phyloP scores from a whole-genome alignment of 73 alveolate genomes.

The Uronychia setigera region DNA sequence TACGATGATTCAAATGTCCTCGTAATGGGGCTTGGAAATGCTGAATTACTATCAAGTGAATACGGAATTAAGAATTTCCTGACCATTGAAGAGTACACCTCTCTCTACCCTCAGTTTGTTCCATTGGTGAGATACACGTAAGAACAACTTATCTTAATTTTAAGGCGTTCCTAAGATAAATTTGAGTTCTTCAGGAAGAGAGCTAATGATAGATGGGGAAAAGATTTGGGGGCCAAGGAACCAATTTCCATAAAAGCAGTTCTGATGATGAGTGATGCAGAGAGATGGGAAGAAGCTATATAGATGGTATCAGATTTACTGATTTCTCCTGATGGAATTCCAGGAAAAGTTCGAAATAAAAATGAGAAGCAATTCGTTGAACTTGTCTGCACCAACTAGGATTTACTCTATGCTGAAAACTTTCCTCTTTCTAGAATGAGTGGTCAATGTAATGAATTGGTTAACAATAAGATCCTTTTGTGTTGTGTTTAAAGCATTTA shows the following conservation, averaged over 20 bases:
- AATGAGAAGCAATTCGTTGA: slow-evolving; percentile 42
- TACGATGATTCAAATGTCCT: slow-evolving; percentile 57
- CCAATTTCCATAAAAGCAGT: neutral
- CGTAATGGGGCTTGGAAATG: slow-evolving; percentile 68
- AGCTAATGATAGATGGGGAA: no score
- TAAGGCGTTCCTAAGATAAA: no score
- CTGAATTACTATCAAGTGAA: no score
- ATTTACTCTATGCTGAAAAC: slow-evolving; percentile 44
- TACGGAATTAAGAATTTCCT: slow-evolving; percentile 68
- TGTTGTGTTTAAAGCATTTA: slow-evolving; percentile 30
- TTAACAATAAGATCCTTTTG: slow-evolving; percentile 69
- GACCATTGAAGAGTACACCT: slow-evolving; percentile 61
- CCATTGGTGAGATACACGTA: no score
- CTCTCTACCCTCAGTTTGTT: slow-evolving; percentile 56
- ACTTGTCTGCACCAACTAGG: slow-evolving; percentile 35
- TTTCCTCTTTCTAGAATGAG: slow-evolving; percentile 35
- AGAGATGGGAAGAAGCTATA: slow-evolving; percentile 11
- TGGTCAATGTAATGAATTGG: no score
- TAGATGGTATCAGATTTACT: slow-evolving; percentile 38
- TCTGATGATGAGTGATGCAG: neutral
- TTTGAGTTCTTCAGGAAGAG: no score
- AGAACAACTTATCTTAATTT: slow-evolving; percentile 7
- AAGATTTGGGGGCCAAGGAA: no score
- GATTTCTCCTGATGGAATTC: slow-evolving; percentile 14
- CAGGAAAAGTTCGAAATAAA: neutral